Base-by-base conservation (phyloP, 176 grass and related monocot genomes). In the Areca catechu region DNA sequence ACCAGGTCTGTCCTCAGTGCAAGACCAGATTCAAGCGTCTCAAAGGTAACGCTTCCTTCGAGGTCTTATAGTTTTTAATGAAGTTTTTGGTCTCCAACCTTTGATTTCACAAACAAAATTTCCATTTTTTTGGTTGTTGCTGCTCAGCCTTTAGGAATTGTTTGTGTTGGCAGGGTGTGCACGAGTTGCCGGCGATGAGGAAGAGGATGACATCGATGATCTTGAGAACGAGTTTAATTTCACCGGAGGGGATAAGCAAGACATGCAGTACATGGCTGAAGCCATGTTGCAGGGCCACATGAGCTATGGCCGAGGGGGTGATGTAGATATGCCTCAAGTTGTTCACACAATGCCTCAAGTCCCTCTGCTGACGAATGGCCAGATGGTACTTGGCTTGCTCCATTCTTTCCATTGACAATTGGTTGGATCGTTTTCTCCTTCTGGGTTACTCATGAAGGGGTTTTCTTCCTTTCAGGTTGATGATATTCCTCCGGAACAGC, bases 1-100 rank as follows among this genome's bases (percentile, higher is more conserved):
- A 74, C 23, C 88, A 99, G 53, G 79, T 80, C 22, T 99, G 94
- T 76, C 94, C 88, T 3, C 94, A 99, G 69, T 99, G 94, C 94
- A 99, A 99, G 82, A 99, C 94, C 76, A 88, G 89, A 72, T 93
- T 91, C 94, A 99, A 99, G 81, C 84, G 88, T 50, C 94, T 91
- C 80, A 99, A 93, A 61, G 94, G 94, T 99, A 79, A 61, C 19
- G 19, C 21, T 22, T 19, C 16, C 49, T 65, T 43, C 17, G 16
- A 12, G 16, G 16, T 47, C 18, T 20, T 24, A 50, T 49, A 9
- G 34, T 56, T 2, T 54, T 24, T 51, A 37, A 37, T 37, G 30
- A 37, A 37, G 30, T 37, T 37, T 2, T 16, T 28, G 58, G 55
- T 63, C 22, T 16, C 7, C 22, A 52, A 58, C 18, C 19, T 61